Evolutionary conservation across 169 alveolate species (phyloP).

Genomic region (Eimeria brunetti): DNA sequence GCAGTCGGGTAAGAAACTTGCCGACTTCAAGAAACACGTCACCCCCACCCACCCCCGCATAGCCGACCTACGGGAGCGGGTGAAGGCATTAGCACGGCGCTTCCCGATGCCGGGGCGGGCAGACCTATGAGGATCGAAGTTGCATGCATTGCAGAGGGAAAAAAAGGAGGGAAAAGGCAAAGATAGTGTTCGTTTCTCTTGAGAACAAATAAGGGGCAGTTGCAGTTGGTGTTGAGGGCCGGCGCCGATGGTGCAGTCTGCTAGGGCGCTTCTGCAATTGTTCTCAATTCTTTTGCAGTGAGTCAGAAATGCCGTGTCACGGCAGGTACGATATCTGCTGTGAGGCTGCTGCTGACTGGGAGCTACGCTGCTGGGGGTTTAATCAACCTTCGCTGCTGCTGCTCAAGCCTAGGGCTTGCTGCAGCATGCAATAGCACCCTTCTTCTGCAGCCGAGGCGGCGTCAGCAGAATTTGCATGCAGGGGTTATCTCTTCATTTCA

Average conservation of each 20-base stretch:
- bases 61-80: conserved; percentile 27
- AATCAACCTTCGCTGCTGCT: not conserved
- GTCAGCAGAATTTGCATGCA: not conserved
- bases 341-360: not conserved
- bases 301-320: not conserved
- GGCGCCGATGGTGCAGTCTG: not conserved
- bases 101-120: conserved; percentile 74
- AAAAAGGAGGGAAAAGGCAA: not conserved
- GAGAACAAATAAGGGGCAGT: too few relatives aligned
- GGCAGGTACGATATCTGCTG: not conserved
- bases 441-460: not conserved
- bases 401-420: not conserved
- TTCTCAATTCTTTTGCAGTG: not conserved
- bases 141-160: not conserved
- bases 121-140: conserved; percentile 24
- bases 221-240: too few relatives aligned
- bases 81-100: conserved; percentile 35
- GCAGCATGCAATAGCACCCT: too few relatives aligned
- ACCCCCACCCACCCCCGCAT: conserved; percentile 58
- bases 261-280: not conserved
- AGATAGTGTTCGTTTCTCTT: too few relatives aligned
- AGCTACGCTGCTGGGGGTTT: not conserved
- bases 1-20: conserved; percentile 70
- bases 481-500: not conserved
- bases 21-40: conserved; percentile 73